Evolutionary conservation across 1,139 yeast genomes (phyloP), one percentile per base, ranked within the genome.

Genomic region (Magnusiomyces sp.): DNA sequence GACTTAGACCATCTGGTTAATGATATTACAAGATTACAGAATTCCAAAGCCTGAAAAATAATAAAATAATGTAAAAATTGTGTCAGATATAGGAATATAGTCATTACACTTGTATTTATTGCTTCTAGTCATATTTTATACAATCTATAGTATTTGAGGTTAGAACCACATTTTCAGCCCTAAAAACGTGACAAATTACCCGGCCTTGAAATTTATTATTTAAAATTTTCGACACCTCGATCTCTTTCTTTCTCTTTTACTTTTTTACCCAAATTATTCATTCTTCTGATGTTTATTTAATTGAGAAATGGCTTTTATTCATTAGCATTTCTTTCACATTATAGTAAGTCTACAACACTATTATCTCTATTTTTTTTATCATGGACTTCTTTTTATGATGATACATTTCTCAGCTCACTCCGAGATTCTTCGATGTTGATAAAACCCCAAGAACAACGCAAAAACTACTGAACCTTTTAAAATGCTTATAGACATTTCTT

Each of bases 1-100:
- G 57, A 55, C 40, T 52, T 62, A 33, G 67, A 63, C 31, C 58
- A 58, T 19, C 52, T 59, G 36, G 60, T 57, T n/a, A 49, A 57
- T 6, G 53, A 45, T 17, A 50, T 55, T 31, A 23, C 38, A 11
- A 41, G 17, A 38, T 17, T 38, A 40, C 31, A 27, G 31, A 16
- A 33, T 36, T 27, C 45, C 38, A 19, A 37, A 32, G 14, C 14
- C 14, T 20, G 19, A 33, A 19, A 13, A n/a, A 33, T 23, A n/a
- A 16, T 14, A 19, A 23, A 3, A 13, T 23, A 23, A 7, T 5
- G 7, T 23, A 23, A 23, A 23, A 40, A 17, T n/a, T 5, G 9
- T 42, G 45, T 33, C 17, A 23, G 23, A 14, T 9, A 10, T 9
- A 10, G n/a, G 31, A 14, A 40, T 11, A 40, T 29, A 39, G 39